Base-by-base conservation (phyloP, 139 green algal species). In the Astrephomene gubernaculifera region DNA sequence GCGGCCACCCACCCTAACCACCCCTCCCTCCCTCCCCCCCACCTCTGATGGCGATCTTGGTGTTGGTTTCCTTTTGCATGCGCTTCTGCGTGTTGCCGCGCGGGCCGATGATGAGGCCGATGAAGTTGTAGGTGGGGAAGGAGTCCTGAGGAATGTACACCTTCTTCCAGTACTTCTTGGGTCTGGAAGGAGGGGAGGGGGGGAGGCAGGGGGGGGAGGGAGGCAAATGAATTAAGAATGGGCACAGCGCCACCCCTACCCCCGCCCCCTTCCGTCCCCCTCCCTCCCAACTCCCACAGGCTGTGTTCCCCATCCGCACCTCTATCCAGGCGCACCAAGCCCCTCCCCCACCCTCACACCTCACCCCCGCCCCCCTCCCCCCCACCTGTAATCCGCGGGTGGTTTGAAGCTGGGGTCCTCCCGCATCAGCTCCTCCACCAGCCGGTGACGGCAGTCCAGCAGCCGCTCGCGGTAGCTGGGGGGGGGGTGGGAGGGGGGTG, bases 41-140 rank as follows among this genome's bases (percentile, higher is more conserved):
- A 83, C 76, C 76, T 12, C 95, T 83, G 81, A 99, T 98, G 27
- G 97, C 96, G 73, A 99, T 99, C 91, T 98, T 98, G 65, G 94
- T 97, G 89, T 97, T 97, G 53, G 97, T 99, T 89, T 99, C 97
- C 54, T 92, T 91, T 90, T 99, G 88, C 97, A 99, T 99, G 41
- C 96, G 91, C 92, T 99, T 99, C 89, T 99, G 97, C 7, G 83
- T 99, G 92, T 99, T 99, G 71, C 97, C 97, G 41, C 97, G 94
- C 27, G 97, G 97, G 12, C 97, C 97, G n/a, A 99, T 99, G 91
- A 99, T 99, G n/a, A 99, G 90, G 8, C 92, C 97, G 39, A 99
- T 98, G 91, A 99, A 99, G 88, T 99, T 99, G 93, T 98, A 98
- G 41, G 90, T 93, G 0, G 97, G 91, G 88, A 96, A 99, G 43